phyloP scores from a whole-genome alignment of 208 protist species.

The Entamoeba invadens region DNA sequence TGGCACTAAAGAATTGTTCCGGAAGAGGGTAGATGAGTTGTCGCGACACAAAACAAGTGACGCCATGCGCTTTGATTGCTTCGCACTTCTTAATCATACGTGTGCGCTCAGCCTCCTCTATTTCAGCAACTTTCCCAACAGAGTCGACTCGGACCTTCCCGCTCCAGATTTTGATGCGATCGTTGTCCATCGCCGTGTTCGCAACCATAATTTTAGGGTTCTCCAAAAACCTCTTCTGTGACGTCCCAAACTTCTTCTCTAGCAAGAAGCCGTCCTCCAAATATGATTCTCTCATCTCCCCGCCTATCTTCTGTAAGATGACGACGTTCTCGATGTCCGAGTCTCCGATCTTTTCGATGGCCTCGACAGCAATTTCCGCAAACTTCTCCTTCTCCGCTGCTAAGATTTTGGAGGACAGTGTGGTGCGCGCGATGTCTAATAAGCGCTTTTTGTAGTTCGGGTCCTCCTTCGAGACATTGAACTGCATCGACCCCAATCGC shows the following conservation, averaged over 20 bases:
- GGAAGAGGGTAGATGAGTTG: conserved; percentile 99
- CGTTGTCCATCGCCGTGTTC: conserved; percentile 98
- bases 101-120: conserved; percentile 89
- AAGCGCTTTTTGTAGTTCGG: conserved; percentile 80
- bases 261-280: conserved; percentile 95
- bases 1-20: conserved; percentile 87
- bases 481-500: conserved; percentile 17
- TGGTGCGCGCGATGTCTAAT: conserved; percentile 91
- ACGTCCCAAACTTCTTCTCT: conserved; percentile 93
- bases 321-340: conserved; percentile 89
- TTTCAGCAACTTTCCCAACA: conserved; percentile 74
- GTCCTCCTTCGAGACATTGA: conserved; percentile 60
- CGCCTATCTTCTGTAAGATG: conserved; percentile 94
- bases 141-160: conserved; percentile 61
- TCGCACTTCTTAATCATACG: conserved; percentile 75
- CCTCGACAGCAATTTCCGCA: conserved; percentile 87
- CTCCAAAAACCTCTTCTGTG: conserved; percentile 78
- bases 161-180: conserved; percentile 89
- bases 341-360: conserved; percentile 68
- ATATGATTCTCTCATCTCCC: conserved; percentile 83
- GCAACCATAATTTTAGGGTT: conserved; percentile 94
- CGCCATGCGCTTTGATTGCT: conserved; percentile 70
- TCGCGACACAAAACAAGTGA: conserved; percentile 96
- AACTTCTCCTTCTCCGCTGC: conserved; percentile 85
- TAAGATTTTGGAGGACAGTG: conserved; percentile 90